Conservation (phyloP, 2,329 filamentous ascomycete genomes). For the Celoporthe dispersa region DNA sequence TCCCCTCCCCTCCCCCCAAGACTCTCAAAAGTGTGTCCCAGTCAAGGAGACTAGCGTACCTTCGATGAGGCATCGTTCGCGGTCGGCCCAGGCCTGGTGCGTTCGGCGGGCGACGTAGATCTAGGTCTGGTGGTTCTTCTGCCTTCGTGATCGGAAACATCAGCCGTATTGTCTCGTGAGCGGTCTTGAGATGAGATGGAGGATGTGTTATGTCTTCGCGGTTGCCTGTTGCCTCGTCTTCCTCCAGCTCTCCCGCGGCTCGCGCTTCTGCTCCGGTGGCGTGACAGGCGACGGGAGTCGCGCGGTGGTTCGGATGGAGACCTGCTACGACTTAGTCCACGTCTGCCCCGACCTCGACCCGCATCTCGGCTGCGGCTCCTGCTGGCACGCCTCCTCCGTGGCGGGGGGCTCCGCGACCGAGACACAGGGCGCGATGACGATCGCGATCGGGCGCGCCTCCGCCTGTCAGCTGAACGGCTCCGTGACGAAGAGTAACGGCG, state of each 20-base stretch:
- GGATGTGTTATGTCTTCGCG: conserved; percentile 54
- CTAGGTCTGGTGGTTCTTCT: conserved; percentile 34
- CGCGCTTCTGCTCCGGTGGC: conserved; percentile 30
- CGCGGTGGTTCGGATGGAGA: conserved; percentile 28
- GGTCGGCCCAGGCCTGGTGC: conserved; percentile 35
- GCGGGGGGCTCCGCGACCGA: conserved; percentile 39
- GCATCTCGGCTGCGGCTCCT: conserved; percentile 38
- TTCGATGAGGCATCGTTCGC: conserved; percentile 31
- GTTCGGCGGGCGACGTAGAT: conserved; percentile 40
- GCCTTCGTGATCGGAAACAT: conserved; percentile 56
- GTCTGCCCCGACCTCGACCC: conserved; percentile 24
- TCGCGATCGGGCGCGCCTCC: conserved; percentile 44
- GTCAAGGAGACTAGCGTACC: conserved; percentile 41
- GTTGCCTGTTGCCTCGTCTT: conserved; percentile 23
- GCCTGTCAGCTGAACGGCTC: conserved; percentile 51
- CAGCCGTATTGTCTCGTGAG: conserved; percentile 58
- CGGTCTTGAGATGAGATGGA: conserved; percentile 56
- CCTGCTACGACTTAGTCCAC: conserved; percentile 31
- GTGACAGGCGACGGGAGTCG: conserved; percentile 29
- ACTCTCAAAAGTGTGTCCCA: conserved; percentile 32
- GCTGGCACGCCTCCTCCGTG: conserved; percentile 40
- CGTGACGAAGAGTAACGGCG: conserved; percentile 54
- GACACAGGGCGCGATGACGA: conserved; percentile 46
- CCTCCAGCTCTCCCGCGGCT: conserved; percentile 29
- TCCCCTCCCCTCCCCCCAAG: conserved; percentile 40